Percentiles rank a stretch among this genome's conserved stretches.
Conservation (phyloP, 208 protist species). For the Acanthamoeba sp. region DNA sequence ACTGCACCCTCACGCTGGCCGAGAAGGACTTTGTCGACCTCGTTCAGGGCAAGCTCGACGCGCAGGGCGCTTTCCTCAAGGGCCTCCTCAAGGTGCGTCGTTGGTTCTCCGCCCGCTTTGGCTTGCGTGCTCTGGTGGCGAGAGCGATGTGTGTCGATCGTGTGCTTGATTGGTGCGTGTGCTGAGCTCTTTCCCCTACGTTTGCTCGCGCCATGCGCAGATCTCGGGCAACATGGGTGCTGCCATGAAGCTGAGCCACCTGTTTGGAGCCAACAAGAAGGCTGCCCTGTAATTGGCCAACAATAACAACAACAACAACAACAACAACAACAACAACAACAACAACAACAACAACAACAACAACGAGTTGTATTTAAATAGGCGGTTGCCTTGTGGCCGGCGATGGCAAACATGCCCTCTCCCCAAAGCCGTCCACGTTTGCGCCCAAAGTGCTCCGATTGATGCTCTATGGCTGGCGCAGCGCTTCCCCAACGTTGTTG, state of each 20-base stretch:
- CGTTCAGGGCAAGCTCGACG: constrained; percentile 79
- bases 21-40: constrained; percentile 79
- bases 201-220: not conserved
- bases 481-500: too few species aligned
- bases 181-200: not conserved
- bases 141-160: too few species aligned
- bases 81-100: constrained; percentile 80
- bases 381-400: too few species aligned
- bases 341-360: too few species aligned
- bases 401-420: too few species aligned
- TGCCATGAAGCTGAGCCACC: constrained; percentile 62
- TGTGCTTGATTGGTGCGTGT: not conserved
- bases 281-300: not conserved
- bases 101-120: not conserved
- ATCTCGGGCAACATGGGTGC: constrained; percentile 62
- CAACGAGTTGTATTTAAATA: too few species aligned
- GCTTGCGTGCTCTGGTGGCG: too few species aligned
- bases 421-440: too few species aligned
- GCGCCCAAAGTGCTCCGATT: too few species aligned
- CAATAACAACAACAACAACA: not conserved
- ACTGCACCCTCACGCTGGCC: constrained; percentile 80
- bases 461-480: too few species aligned
- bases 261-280: constrained; percentile 48
- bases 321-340: too few species aligned
- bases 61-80: constrained; percentile 77